Base-by-base conservation (phyloP, 2,329 filamentous ascomycete species). In the Penicillium sp. region DNA sequence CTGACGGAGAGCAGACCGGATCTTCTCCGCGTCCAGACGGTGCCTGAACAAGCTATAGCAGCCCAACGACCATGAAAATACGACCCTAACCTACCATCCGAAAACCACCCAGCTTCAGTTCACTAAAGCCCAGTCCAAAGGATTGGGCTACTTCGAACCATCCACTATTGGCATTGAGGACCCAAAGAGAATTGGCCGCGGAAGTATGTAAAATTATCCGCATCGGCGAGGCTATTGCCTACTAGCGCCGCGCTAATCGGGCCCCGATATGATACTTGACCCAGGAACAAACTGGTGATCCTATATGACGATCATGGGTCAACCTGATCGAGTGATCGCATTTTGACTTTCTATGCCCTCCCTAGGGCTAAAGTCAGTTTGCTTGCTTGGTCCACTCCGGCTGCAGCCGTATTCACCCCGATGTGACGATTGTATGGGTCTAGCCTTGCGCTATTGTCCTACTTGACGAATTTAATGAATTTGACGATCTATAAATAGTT, bases 1-100 rank as follows among this genome's bases (percentile, higher is more conserved):
- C 68, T 80, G 12, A 71, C 79, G 54, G 77, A 80, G 43, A 64
- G 49, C 40, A 59, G 59, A 53, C 62, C 65, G 12, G 66, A 66
- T 10, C 46, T 63, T 15, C 55, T 57, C 24, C 58, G 54, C 23
- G 53, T 60, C 39, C 56, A 58, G 28, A n/a, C 55, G 18, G 49
- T 56, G 20, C 55, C 50, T 39, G 57, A 62, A 23, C 42, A 61
- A 18, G 50, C 57, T 9, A 43, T 53, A 13, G 52, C 59, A 32
- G 54, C 57, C 15, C 60, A 63, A 28, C 58, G 59, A 51, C 56
- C 63, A 49, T 65, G 61, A 65, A 31, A 6, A 35, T 20, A 20
- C 10, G 38, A 24, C 27, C 32, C 39, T 37, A 48, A 33, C 33
- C 29, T 42, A 24, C 32, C 23, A 38, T 10, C 23, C n/a, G 15